Evolutionary conservation across 2,329 filamentous ascomycete genomes (phyloP).

Genomic region (Neonectria faginata): DNA sequence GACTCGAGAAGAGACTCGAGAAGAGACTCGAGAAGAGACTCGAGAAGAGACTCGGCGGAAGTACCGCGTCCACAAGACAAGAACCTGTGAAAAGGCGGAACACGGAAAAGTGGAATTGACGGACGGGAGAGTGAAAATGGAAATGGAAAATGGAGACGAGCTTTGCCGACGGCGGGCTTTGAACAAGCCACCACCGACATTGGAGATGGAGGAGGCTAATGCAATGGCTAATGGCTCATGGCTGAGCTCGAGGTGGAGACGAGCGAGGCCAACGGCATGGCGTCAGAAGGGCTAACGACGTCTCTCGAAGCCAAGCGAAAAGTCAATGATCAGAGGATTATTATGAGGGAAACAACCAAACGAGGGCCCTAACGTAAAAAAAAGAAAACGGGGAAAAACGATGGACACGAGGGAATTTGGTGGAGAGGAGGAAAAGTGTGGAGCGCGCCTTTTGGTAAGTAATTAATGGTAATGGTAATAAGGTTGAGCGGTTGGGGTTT

Average conservation of each 20-base stretch:
- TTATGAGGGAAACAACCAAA: background rate
- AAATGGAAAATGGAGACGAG: background rate
- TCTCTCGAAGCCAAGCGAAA: background rate
- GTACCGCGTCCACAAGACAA: background rate
- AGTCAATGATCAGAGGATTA: background rate
- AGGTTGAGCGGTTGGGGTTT: constrained; percentile 9
- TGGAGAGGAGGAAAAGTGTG: constrained; percentile 10
- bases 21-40: no score
- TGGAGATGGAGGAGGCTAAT: constrained; percentile 2
- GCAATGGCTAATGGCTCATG: constrained; percentile 13
- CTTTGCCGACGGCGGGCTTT: constrained; percentile 17
- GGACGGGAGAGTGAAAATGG: constrained; percentile 2
- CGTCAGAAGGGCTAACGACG: constrained; percentile 8
- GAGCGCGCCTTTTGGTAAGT: constrained; percentile 5
- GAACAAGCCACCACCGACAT: constrained; percentile 25
- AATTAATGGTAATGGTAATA: constrained; percentile 7
- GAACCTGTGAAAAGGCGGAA: background rate
- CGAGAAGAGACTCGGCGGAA: background rate
- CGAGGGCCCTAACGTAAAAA: background rate
- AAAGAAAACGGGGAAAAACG: constrained; percentile 14
- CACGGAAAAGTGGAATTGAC: constrained; percentile 18
- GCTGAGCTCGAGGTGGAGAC: constrained; percentile 22
- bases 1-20: no score
- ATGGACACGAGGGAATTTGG: constrained; percentile 14
- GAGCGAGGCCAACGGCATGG: constrained; percentile 19